Conservation (phyloP, 371 early-diverging fungal genomes). For the Rhizopus microsporus region DNA sequence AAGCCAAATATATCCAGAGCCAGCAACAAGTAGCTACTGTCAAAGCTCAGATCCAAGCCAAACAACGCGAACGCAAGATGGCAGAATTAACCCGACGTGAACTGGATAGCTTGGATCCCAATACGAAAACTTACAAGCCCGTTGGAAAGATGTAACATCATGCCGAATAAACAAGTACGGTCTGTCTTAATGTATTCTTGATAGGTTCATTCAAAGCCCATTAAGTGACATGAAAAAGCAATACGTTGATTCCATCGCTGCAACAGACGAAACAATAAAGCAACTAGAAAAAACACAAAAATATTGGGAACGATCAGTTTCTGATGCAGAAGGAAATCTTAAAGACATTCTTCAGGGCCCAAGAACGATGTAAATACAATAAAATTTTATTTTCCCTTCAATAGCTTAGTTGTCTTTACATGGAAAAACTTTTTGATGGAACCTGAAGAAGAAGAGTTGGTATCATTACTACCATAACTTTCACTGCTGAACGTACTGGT, state of each 20-base stretch:
- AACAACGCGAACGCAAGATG: slow-evolving; percentile 72
- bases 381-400: slow-evolving; percentile 16
- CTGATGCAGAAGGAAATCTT: slow-evolving; percentile 70
- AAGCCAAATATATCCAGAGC: slow-evolving; percentile 60
- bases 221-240: slow-evolving; percentile 57
- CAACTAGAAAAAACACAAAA: slow-evolving; percentile 76
- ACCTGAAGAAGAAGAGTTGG: neutral
- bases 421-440: slow-evolving; percentile 21
- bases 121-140: slow-evolving; percentile 70
- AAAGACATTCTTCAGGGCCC: slow-evolving; percentile 65
- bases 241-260: slow-evolving; percentile 47
- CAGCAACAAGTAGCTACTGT: slow-evolving; percentile 67
- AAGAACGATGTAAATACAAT: slow-evolving; percentile 24
- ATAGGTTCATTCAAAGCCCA: slow-evolving; percentile 68
- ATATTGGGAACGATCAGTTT: slow-evolving; percentile 68
- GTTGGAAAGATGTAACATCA: slow-evolving; percentile 75
- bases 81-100: slow-evolving; percentile 75
- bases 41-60: slow-evolving; percentile 68
- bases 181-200: neutral
- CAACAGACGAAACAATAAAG: slow-evolving; percentile 55
- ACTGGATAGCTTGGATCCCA: slow-evolving; percentile 56
- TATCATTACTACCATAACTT: slow-evolving; percentile 11
- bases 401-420: slow-evolving; percentile 24
- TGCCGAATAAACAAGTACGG: neutral
- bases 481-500: slow-evolving; percentile 19